phyloP scores from a whole-genome alignment of 768 basidiomycete species.

The Calocybe gangraenosa region DNA sequence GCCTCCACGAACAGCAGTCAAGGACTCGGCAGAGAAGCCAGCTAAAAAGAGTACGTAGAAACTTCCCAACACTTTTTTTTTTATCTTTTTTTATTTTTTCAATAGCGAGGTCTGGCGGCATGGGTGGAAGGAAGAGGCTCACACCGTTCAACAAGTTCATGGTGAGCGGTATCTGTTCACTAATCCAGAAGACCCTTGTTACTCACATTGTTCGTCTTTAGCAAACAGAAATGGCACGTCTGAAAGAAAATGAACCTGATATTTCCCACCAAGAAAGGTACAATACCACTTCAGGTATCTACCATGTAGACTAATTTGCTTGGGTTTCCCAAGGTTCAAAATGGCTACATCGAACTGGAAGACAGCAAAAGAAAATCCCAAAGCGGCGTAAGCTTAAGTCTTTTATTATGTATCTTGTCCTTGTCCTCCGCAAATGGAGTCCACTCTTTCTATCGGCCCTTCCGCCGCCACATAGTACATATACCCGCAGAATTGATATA shows the following conservation, averaged over 20 bases:
- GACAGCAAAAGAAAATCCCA: conserved; percentile 63
- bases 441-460: conserved; percentile 4
- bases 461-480: conserved; percentile 3
- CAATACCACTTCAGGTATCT: conserved; percentile 15
- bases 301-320: conserved; percentile 6
- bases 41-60: conserved; percentile 51
- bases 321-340: conserved; percentile 50
- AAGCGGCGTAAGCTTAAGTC: conserved; percentile 22
- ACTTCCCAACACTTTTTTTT: conserved; percentile 12
- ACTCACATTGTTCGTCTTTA: conserved; percentile 24
- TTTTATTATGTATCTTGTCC: conserved; percentile 5
- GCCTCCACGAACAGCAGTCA: conserved; percentile 39
- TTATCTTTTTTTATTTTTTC: conserved; percentile 17
- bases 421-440: conserved; percentile 3
- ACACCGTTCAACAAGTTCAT: conserved; percentile 77
- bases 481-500: conserved; percentile 8
- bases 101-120: conserved; percentile 47
- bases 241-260: conserved; percentile 73
- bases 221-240: conserved; percentile 74
- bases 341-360: conserved; percentile 77
- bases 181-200: not conserved
- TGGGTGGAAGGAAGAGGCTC: conserved; percentile 53
- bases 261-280: conserved; percentile 74
- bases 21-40: conserved; percentile 40
- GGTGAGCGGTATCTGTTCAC: conserved; percentile 24